phyloP scores from a whole-genome alignment of 768 basidiomycete genomes.

The Pulveroboletus ravenelii region DNA sequence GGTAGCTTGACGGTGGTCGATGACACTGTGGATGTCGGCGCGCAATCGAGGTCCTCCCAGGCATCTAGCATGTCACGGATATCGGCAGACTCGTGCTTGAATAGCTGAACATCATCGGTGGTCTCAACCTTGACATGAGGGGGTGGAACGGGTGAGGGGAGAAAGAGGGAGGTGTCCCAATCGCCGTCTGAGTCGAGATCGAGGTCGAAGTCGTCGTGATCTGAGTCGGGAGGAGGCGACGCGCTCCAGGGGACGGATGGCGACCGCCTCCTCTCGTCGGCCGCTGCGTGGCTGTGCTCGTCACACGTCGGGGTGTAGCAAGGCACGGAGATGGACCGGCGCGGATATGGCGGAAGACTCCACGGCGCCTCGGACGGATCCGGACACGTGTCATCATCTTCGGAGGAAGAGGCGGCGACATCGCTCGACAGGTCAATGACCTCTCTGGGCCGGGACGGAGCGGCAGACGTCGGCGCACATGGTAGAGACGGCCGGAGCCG shows the following conservation, averaged over 20 bases:
- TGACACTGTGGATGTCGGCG: slow-evolving; percentile 22
- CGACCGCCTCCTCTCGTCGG: slow-evolving; percentile 43
- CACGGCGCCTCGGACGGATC: slow-evolving; percentile 37
- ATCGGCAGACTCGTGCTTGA: slow-evolving; percentile 61
- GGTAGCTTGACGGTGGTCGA: slow-evolving; percentile 29
- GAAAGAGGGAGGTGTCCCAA: slow-evolving; percentile 44
- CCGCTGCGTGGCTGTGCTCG: slow-evolving; percentile 27
- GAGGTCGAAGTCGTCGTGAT: slow-evolving; percentile 40
- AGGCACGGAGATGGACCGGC: slow-evolving; percentile 54
- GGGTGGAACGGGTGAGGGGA: slow-evolving; percentile 18
- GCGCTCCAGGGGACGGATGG: slow-evolving; percentile 56
- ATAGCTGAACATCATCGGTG: slow-evolving; percentile 26
- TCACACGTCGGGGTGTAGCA: slow-evolving; percentile 44
- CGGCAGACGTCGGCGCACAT: slow-evolving; percentile 13
- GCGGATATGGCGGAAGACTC: slow-evolving; percentile 53
- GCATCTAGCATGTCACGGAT: slow-evolving; percentile 62
- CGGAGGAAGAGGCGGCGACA: slow-evolving; percentile 31
- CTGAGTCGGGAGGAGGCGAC: slow-evolving; percentile 70
- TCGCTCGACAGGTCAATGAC: slow-evolving; percentile 43
- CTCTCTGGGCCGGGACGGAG: slow-evolving; percentile 18
- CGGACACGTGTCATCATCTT: slow-evolving; percentile 32
- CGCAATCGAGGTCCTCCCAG: slow-evolving; percentile 61
- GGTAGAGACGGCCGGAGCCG: slow-evolving; percentile 46
- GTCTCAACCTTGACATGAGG: slow-evolving; percentile 19
- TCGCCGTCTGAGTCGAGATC: slow-evolving; percentile 56